Base-by-base conservation (phyloP, 176 grass and related monocot genomes). In the Eragrostis nindensis region DNA sequence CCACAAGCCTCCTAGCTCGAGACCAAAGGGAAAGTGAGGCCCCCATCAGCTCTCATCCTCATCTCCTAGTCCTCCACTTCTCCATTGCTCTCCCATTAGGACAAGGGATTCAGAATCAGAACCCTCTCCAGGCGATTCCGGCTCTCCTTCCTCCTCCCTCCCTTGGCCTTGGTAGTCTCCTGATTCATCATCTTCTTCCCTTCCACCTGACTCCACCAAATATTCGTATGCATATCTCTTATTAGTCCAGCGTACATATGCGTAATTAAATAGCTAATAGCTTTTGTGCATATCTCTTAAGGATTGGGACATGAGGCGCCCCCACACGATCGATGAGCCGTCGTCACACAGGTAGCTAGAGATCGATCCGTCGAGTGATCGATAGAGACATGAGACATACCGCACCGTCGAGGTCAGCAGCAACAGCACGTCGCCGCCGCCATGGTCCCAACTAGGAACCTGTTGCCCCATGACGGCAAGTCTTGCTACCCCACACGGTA, bases 391-490 rank as follows among this genome's bases (percentile, higher is more conserved):
- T 86, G 78, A 86, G 48, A 77, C 57, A 42, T 59, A 54, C 71
- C 18, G 30, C 40, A 57, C 16, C 57, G 67, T 24, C 78, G 66
- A 85, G 55, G 77, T 54, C 77, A 76, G 41, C 77, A 76, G 41
- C 16, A 44, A 64, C 70, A 84, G 80, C 29, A 78, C 42, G 64
- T 21, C 21, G 14, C 38, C 49, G 75, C 56, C 56, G 78, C 74
- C 75, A 94, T 98, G 95, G 86, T 92, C 22, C 92, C 95, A 43
- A 84, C 90, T 73, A 83, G 86, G 43, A 94, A 78, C 62, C 73
- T 89, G 69, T 25, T 78, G 53, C 79, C 56, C 68, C 88, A 90
- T 86, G 79, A 90, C 21, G 39, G 48, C 74, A 41, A 66, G 8
- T 48, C 66, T 57, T 76, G 38, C 24, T 81, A 64, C 66, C 41